Conservation (phyloP, 208 protist species). For the Leishmania martiniquensis region DNA sequence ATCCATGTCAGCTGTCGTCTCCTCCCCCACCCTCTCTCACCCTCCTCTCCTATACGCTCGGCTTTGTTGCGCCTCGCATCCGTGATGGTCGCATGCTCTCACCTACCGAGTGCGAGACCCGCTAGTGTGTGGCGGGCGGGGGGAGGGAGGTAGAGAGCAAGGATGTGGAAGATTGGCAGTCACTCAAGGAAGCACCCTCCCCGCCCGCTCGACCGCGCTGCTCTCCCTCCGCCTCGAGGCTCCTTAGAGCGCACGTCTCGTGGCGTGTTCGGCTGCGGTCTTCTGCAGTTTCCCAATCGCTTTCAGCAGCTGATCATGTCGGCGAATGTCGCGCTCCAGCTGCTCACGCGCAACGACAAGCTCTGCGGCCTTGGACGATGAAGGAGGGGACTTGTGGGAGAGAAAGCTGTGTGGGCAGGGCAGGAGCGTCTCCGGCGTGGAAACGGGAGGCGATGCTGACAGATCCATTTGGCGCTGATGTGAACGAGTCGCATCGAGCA, state of each 20-base stretch:
- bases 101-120: neutral
- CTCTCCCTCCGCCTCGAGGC: neutral
- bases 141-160: neutral
- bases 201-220: neutral
- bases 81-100: neutral
- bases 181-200: too few species aligned
- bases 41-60: neutral
- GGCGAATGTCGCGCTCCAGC: slow-evolving; percentile 64
- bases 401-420: neutral
- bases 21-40: neutral
- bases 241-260: neutral
- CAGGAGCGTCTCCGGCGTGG: neutral
- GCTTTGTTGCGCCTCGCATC: neutral
- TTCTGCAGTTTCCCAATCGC: slow-evolving; percentile 72
- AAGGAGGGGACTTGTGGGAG: slow-evolving; percentile 3
- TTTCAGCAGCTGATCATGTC: slow-evolving; percentile 70
- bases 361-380: slow-evolving; percentile 1
- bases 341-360: slow-evolving; percentile 32
- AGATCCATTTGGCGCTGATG: neutral
- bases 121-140: neutral
- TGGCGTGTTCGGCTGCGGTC: slow-evolving; percentile 46
- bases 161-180: too few species aligned
- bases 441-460: neutral
- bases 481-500: neutral
- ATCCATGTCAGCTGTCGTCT: neutral